Base-by-base conservation (phyloP, 2,329 filamentous ascomycete species). In the Ophiostoma australiae region DNA sequence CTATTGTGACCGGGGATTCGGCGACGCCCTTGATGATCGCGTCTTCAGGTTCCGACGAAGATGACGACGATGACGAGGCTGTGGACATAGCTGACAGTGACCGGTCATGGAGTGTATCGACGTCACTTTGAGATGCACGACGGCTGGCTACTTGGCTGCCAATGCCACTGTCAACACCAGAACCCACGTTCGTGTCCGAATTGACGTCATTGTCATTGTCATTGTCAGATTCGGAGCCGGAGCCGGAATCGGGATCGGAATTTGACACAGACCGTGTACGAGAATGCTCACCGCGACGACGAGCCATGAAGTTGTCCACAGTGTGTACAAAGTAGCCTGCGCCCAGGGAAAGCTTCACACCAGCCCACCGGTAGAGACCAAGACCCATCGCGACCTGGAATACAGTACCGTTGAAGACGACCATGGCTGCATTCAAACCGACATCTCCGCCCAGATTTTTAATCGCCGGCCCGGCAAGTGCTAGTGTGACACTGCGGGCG, bases 351-450 rank as follows among this genome's bases (percentile, higher is more conserved):
- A 69, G 41, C 31, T 69, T 33, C 20, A 37, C 52, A 10, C 48
- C 68, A 15, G 37, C 55, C 75, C 76, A 77, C 3, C 68, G 67
- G 3, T 75, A 75, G 0, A 76, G 67, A 0, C 78, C 78, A 0
- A 80, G 76, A 0, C 78, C 79, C 70, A 79, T 74, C 58, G 74
- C 75, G 70, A 80, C 77, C 73, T 80, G 79, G 68, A 77, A 80
- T 33, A 78, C 73, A 8, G 86, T 84, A 3, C 84, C 84, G 48
- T 84, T 85, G 73, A 82, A 80, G 1, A 86, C 84, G 5, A 86
- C 84, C 66, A 86, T 77, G 1, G 82, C 81, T 0, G 84, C 84
- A 61, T 85, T 86, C 6, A 83, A 78, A 1, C 81, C 81, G 3
- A 77, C 75, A 70, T 84, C 84, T 0, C 84, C 84, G 0, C 79